Conservation (phyloP, 164 flowering plant genomes). For the Aristolochia fimbriata region DNA sequence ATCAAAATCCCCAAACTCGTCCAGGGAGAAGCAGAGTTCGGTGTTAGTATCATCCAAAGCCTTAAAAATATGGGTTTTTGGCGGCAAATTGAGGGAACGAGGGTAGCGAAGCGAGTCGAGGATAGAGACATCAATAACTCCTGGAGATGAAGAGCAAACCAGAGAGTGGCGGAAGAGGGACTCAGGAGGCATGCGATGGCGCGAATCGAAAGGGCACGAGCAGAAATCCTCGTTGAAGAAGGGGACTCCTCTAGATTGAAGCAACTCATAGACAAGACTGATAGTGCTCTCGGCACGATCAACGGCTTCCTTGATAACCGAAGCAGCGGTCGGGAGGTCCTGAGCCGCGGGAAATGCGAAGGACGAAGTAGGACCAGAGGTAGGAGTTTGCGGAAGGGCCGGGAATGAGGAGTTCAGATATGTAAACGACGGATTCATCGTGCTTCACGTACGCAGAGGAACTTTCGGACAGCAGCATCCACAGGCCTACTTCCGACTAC, state of each 20-base stretch:
- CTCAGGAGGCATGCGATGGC: slow-evolving; percentile 56
- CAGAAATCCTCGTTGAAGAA: slow-evolving; percentile 10
- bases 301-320: slow-evolving; percentile 30
- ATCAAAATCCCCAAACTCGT: slow-evolving; percentile 26
- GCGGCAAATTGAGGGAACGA: slow-evolving; percentile 27
- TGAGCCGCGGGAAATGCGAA: slow-evolving; percentile 3
- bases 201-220: slow-evolving; percentile 54
- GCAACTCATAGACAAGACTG: slow-evolving; percentile 20
- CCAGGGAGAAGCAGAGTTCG: slow-evolving; percentile 48
- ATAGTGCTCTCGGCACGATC: slow-evolving; percentile 29
- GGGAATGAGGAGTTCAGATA: no score
- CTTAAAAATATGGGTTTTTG: slow-evolving; percentile 14
- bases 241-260: slow-evolving; percentile 7
- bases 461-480: no score
- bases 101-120: slow-evolving; percentile 32
- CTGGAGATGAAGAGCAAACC: slow-evolving; percentile 40
- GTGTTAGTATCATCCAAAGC: slow-evolving; percentile 7
- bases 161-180: slow-evolving; percentile 67
- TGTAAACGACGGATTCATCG: no score
- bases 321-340: slow-evolving; percentile 22
- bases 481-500: no score
- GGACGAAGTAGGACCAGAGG: slow-evolving; percentile 4
- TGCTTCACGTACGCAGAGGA: no score
- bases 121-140: slow-evolving; percentile 12
- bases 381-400: not conserved